These are phyloP conservation scores for Lagenaria siceraria DNA, from an alignment of 306 rosid species.

Conservation along the genomic window DNA sequence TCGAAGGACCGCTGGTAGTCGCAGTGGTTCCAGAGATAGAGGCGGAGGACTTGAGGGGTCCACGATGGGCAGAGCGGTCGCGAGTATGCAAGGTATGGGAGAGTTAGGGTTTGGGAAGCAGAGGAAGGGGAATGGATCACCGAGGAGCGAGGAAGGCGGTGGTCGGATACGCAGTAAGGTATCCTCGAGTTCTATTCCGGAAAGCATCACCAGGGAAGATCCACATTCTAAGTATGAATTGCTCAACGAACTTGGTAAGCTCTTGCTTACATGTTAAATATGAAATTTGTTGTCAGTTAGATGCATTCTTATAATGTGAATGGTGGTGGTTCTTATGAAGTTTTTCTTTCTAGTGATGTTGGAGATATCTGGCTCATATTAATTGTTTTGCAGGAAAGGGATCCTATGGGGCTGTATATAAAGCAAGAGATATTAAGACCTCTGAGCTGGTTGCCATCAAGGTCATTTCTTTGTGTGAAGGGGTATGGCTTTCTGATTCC, in stretches of 20 bases:
- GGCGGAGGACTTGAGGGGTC: conserved; percentile 19
- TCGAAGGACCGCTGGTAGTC: conserved; percentile 28
- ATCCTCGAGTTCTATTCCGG: conserved; percentile 87
- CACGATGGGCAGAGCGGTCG: conserved; percentile 78
- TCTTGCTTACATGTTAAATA: not conserved
- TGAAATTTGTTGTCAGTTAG: not conserved
- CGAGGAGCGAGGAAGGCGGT: conserved; percentile 42
- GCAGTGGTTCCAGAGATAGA: conserved; percentile 1
- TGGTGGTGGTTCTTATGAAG: not conserved
- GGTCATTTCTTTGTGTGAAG: conserved; percentile 85
- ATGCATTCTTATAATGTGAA: not conserved
- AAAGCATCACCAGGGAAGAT: conserved; percentile 80
- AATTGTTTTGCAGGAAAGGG: conserved; percentile 62
- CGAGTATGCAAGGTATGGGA: conserved; percentile 81
- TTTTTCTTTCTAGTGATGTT: not conserved
- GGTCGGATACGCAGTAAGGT: conserved; percentile 41
- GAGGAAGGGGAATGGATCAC: conserved; percentile 48
- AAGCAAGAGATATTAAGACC: conserved; percentile 84
- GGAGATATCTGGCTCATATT: not conserved
- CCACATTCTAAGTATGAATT: conserved; percentile 80
- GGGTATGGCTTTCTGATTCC: conserved; percentile 36
- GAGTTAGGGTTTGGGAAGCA: conserved; percentile 71
- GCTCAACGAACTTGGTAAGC: conserved; percentile 91
- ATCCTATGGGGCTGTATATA: conserved; percentile 91
- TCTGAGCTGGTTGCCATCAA: conserved; percentile 93